phyloP scores from a whole-genome alignment of 2,329 filamentous ascomycete genomes.

The Fusarium sp. region DNA sequence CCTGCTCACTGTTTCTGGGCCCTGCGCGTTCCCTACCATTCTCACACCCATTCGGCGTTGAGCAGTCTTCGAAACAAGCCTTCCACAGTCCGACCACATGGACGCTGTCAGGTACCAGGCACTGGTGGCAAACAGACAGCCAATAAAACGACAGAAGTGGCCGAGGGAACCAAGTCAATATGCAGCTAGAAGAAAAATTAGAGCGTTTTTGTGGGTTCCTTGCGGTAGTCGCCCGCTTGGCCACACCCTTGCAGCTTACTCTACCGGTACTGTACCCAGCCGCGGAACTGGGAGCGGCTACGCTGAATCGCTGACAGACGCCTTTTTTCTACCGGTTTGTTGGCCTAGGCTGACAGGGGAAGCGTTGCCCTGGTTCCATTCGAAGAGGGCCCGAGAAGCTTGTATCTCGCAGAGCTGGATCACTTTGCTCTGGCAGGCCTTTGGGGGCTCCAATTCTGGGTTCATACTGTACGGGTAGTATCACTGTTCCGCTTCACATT shows the following conservation, averaged over 20 bases:
- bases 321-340: constrained; percentile 23
- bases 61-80: constrained; percentile 46
- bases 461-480: constrained; percentile 25
- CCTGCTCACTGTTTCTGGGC: constrained; percentile 3
- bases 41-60: constrained; percentile 25
- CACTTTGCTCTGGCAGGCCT: not conserved
- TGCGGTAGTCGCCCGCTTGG: constrained; percentile 28
- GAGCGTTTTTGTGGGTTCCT: constrained; percentile 38
- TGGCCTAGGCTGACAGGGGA: constrained; percentile 20
- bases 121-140: constrained; percentile 44
- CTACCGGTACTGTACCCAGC: constrained; percentile 26
- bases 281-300: constrained; percentile 23
- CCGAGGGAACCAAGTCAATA: constrained; percentile 19
- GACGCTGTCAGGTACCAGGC: constrained; percentile 57
- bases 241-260: constrained; percentile 17
- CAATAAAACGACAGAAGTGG: constrained; percentile 45
- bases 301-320: constrained; percentile 39
- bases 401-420: constrained; percentile 1
- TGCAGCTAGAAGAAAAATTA: constrained; percentile 45
- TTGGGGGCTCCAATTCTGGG: not conserved
- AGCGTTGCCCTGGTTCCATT: constrained; percentile 4
- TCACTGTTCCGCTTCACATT: not conserved
- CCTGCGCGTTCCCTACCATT: constrained; percentile 18
- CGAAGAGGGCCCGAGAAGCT: constrained; percentile 2
- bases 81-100: constrained; percentile 55